Evolutionary conservation across 331 rosid species (phyloP), one percentile per base, ranked within the genome.

Genomic region (Pyrus hybrid): DNA sequence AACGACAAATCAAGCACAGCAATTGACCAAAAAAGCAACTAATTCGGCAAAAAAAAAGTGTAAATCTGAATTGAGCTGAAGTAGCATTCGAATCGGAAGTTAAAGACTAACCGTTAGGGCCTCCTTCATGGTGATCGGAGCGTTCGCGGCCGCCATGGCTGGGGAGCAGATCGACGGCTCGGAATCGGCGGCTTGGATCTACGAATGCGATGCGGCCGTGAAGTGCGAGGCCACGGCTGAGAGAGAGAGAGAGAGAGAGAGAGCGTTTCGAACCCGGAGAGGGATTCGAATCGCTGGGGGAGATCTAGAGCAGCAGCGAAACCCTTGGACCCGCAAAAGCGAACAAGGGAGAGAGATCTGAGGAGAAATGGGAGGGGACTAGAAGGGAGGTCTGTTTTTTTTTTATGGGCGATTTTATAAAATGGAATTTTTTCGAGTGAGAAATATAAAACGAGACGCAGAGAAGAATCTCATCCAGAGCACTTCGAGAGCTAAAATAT

Each of bases 61-160:
- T 16, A 64, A 79, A 51, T 67, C 8, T 21, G 58, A 87, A 83
- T 75, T 78, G 80, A 88, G 65, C 79, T 79, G 2, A 26, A 13
- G 3, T 25, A 72, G 43, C 57, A 65, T 26, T 41, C 32, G 60
- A 51, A 72, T 25, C 60, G 8, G 67, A 75, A 68, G 64, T 56
- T 63, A 77, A 81, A 30, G 14, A 83, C 93, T 84, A 4, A 95
- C 99, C 72, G 99, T 95, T 72, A 95, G 79, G 49, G 97, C 91
- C 82, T 95, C 99, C 78, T 82, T 86, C 99, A 95, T 95, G 93
- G 96, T 83, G 93, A 95, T 90, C 85, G 99, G 99, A 80, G 99
- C 99, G 81, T 82, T 95, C 61, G 99, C 97, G 16, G 99, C 92
- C 83, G 99, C 99, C 99, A 94, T 94, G 89, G 78, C 80, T 87